These are phyloP conservation scores for Botrytis squamosa DNA, from an alignment of 2,329 filamentous ascomycete genomes.

Conservation along the genomic window DNA sequence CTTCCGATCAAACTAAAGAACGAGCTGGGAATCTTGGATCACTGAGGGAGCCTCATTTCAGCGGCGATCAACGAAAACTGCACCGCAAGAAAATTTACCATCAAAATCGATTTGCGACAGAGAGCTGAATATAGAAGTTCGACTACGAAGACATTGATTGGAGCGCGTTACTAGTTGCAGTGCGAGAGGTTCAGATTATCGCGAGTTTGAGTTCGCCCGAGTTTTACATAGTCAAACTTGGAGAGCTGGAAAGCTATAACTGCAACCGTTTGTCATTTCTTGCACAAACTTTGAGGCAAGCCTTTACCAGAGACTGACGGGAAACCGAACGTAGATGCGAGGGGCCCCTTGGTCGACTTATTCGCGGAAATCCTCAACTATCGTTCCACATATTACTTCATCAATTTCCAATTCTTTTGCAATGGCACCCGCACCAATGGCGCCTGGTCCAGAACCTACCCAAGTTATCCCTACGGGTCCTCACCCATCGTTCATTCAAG, in stretches of 20 bases:
- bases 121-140: background rate
- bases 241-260: constrained; percentile 7
- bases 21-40: background rate
- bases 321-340: background rate
- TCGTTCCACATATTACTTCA: background rate
- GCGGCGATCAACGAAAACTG: background rate
- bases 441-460: constrained; percentile 24
- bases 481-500: constrained; percentile 41
- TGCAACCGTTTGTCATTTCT: constrained; percentile 8
- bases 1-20: background rate
- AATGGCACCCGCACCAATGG: constrained; percentile 26
- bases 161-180: constrained; percentile 1
- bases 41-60: background rate
- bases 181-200: background rate
- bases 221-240: background rate
- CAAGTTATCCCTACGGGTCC: constrained; percentile 29
- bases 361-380: background rate
- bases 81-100: background rate
- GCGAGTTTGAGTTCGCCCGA: background rate
- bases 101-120: constrained; percentile 6
- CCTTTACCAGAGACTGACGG: background rate
- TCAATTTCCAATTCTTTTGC: background rate
- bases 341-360: background rate
- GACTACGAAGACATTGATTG: background rate
- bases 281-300: background rate